Base-by-base conservation (phyloP, 2,329 filamentous ascomycete genomes). In the Epichloe typhina region DNA sequence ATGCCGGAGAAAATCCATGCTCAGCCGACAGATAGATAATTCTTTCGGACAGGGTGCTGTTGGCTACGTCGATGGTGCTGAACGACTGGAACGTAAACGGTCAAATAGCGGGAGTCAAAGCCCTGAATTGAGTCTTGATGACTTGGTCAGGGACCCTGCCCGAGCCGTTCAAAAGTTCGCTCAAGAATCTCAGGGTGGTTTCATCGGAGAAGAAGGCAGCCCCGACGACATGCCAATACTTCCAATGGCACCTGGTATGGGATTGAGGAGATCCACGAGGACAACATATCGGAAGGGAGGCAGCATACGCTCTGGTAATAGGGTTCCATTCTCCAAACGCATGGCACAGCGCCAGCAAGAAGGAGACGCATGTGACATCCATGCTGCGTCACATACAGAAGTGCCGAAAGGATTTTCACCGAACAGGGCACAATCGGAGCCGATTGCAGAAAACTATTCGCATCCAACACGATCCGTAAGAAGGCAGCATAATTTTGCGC, bases 1-100 rank as follows among this genome's bases (percentile, higher is more conserved):
- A 55, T 77, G 83, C 58, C 80, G 93, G 59, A 95, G 95, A 68
- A 95, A 93, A 68, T 97, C 91, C 0, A 96, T 95, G 87, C 74
- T 98, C 5, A 97, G 91, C 5, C 80, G 85, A 52, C 90, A 97
- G 64, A 86, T 98, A 53, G 86, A 95, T 58, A 86, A 80, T 56
- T 80, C 82, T 4, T 75, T 76, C 8, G 76, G 76, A 0, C 69
- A 69, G 53, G 74, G 70, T 23, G 73, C 69, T 17, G 75, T 80
- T 38, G 82, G 80, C 39, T 94, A 93, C 63, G 75, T 84, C 54
- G 89, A 96, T 69, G 90, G 88, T 19, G 86, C 88, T 15, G 90
- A 95, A 53, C 76, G 82, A 54, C 69, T 95, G 52, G 84, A 86
- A 60, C 76, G 85, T 57, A 84, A 88, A 63, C 77, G 79, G 54